Base-by-base conservation (phyloP, 2,329 filamentous ascomycete genomes). In the Incumbomyces delicatus region DNA sequence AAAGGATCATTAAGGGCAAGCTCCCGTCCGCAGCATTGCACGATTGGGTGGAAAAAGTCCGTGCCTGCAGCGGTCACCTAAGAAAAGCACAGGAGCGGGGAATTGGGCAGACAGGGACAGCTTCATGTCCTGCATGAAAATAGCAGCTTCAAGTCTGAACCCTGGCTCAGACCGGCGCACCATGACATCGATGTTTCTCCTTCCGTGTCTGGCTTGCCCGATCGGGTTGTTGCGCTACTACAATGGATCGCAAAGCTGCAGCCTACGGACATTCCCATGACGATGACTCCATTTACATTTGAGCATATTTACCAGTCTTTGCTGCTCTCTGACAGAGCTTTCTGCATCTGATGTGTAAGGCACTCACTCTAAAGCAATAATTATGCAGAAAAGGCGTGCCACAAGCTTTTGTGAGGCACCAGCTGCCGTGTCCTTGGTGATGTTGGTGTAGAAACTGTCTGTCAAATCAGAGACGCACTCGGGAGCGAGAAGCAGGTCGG, bases 1-100 rank as follows among this genome's bases (percentile, higher is more conserved):
- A 34, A 45, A 37, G 42, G 42, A 45, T 45, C 42, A 31, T 37
- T 43, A 43, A 17, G 8, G 11, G 16, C n/a, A 45, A 36, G 41
- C 41, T 45, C 27, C 33, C 34, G 42, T 3, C 12, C 18, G n/a
- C 20, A 38, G 20, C 34, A 45, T 22, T 13, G 14, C 18, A 30
- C 8, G 41, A 44, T 37, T 45, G 42, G 42, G 8, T 31, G 6
- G 13, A 6, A 17, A 20, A 13, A 30, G 6, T 38, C 42, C 20
- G 42, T 45, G 17, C 42, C 42, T 45, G 42, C 42, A 45, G 41
- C 32, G 14, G 14, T 38, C 7, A 7, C 35, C 41, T 44, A 44
- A 44, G 30, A 35, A 35, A 35, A 35, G 41, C 32, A 35, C 27
- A 20, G 8, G 22, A 8, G 22, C 8, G 22, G 22, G 22, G 22